Percentiles rank a stretch among this genome's conserved stretches.
These are phyloP conservation scores for Penicillium alfredii DNA, from an alignment of 495 filamentous ascomycete genomes.

Conservation along the genomic window DNA sequence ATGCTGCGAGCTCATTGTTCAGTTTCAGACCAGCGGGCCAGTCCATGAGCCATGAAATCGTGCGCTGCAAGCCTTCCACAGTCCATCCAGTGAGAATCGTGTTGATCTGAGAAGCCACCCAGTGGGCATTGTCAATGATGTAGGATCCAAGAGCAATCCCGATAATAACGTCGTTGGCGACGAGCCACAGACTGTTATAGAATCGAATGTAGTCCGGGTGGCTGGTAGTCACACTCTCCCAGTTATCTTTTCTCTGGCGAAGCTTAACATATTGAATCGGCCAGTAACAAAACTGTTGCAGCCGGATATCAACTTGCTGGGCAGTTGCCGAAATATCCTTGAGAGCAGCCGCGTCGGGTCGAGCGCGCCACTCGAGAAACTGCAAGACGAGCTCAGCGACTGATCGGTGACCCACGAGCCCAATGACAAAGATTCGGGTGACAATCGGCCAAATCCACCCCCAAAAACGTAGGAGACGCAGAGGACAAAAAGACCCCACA, in stretches of 20 bases:
- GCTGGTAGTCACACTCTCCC: conserved; percentile 91
- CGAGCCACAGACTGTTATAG: conserved; percentile 97
- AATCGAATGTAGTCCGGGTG: conserved; percentile 99
- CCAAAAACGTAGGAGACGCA: conserved; percentile 62
- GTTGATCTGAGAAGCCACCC: conserved; percentile 79
- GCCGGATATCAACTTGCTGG: conserved; percentile 95
- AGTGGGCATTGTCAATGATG: conserved; percentile 88
- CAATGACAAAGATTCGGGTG: conserved; percentile 64
- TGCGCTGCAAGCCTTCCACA: conserved; percentile 79
- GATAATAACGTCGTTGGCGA: conserved; percentile 98
- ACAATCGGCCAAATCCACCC: conserved; percentile 75
- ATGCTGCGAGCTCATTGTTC: conserved; percentile 88
- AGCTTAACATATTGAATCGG: conserved; percentile 92
- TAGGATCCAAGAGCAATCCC: conserved; percentile 94
- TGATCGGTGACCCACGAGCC: conserved; percentile 73
- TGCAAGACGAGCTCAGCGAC: conserved; percentile 74
- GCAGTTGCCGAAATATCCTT: conserved; percentile 96
- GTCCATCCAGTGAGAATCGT: conserved; percentile 74
- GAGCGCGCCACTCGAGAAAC: conserved; percentile 81
- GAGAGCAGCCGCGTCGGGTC: conserved; percentile 73
- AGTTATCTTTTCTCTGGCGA: conserved; percentile 80
- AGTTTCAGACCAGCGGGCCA: conserved; percentile 98
- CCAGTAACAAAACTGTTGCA: conserved; percentile 99
- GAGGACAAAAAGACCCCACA: conserved; percentile 68
- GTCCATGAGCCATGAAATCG: conserved; percentile 93